Evolutionary conservation across 2,329 filamentous ascomycete genomes (phyloP).

Genomic region (Zasmidium angulare): DNA sequence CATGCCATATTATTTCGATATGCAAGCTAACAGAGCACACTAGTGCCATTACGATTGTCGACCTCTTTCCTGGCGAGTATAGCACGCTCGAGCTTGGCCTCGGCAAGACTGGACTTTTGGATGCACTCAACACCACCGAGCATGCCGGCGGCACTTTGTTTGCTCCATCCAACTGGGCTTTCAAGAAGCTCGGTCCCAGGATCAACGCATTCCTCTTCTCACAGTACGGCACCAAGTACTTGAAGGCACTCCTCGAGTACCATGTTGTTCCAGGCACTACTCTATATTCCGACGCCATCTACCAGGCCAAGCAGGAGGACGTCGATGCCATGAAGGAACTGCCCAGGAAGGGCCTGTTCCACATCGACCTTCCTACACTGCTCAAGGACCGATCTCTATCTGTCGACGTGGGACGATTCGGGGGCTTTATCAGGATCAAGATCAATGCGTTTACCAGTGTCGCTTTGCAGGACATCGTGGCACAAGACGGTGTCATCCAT

Average conservation of each 20-base stretch:
- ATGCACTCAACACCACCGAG: slow-evolving; percentile 55
- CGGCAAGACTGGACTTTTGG: slow-evolving; percentile 68
- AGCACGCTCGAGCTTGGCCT: slow-evolving; percentile 76
- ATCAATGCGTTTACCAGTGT: slow-evolving; percentile 73
- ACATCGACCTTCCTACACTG: slow-evolving; percentile 71
- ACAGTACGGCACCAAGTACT: slow-evolving; percentile 68
- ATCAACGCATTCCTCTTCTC: slow-evolving; percentile 87
- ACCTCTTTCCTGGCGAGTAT: slow-evolving; percentile 67
- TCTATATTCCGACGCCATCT: slow-evolving; percentile 81
- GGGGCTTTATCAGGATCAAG: slow-evolving; percentile 68
- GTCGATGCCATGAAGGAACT: slow-evolving; percentile 31
- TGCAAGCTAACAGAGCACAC: neutral
- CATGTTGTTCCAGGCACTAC: slow-evolving; percentile 73
- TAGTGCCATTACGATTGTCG: slow-evolving; percentile 62
- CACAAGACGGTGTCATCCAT: slow-evolving; percentile 79
- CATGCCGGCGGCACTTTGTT: slow-evolving; percentile 73
- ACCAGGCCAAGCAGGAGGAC: slow-evolving; percentile 46
- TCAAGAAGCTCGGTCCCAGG: slow-evolving; percentile 67
- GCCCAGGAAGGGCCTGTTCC: slow-evolving; percentile 52
- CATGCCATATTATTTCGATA: neutral
- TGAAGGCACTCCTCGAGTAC: slow-evolving; percentile 76
- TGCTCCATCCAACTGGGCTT: slow-evolving; percentile 79
- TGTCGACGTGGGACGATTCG: slow-evolving; percentile 69
- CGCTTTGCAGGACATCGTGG: slow-evolving; percentile 66
- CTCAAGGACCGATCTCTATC: slow-evolving; percentile 65